phyloP scores from a whole-genome alignment of 202 grass and related monocot species.

The Schoenoplectus triqueter region DNA sequence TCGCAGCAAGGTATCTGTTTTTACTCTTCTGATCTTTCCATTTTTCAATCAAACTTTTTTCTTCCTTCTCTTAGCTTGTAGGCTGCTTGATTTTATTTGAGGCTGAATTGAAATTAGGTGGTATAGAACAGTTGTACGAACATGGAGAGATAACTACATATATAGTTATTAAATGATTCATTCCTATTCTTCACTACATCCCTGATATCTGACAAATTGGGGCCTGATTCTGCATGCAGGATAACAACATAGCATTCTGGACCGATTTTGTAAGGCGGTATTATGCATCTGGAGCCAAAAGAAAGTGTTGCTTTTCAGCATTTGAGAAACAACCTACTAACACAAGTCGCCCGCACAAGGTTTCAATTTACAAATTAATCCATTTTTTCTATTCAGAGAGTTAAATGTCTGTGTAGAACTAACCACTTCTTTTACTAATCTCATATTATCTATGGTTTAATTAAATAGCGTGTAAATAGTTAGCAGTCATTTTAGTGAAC shows the following conservation, averaged over 20 bases:
- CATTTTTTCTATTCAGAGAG: not conserved
- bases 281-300: not conserved
- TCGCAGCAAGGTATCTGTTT: not conserved
- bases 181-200: not conserved
- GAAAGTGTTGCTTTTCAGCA: not conserved
- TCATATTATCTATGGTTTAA: not conserved
- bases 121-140: not conserved
- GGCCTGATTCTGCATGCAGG: not conserved
- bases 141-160: not conserved
- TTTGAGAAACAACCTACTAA: not conserved
- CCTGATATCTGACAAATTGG: not conserved
- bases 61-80: not conserved
- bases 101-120: too few species aligned
- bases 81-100: not conserved
- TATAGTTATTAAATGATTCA: not conserved
- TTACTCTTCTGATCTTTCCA: not conserved
- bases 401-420: not conserved
- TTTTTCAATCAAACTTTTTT: not conserved
- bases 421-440: not conserved
- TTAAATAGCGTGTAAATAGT: not conserved
- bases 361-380: not conserved
- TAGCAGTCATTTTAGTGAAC: not conserved
- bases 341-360: not conserved
- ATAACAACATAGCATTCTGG: constrained; percentile 1
- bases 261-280: not conserved